Conservation (phyloP, 2,329 filamentous ascomycete genomes). For the Colletotrichum costaricense region DNA sequence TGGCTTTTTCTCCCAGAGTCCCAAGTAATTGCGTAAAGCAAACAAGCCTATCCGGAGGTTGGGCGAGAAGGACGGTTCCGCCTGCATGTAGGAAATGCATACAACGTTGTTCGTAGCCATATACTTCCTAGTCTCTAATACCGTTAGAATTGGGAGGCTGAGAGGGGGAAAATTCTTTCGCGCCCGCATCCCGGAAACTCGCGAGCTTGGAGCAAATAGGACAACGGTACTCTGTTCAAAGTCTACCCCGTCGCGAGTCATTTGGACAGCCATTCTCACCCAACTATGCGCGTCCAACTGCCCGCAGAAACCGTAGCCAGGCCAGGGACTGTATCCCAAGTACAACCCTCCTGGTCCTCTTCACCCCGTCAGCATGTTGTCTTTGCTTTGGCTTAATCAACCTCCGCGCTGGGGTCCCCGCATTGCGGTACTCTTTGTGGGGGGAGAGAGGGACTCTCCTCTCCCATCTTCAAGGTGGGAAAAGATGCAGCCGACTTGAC, state of each 20-base stretch:
- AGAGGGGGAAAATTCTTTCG: neutral
- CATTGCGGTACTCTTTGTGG: slow-evolving; percentile 12
- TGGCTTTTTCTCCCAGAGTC: neutral
- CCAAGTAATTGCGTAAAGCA: neutral
- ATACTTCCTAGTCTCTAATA: neutral
- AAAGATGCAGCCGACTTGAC: slow-evolving; percentile 20
- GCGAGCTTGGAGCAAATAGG: neutral
- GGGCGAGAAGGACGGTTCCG: no score
- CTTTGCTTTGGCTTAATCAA: neutral
- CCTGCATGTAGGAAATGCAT: neutral
- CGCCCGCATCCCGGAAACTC: slow-evolving; percentile 6
- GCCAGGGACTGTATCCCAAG: neutral
- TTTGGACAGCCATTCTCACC: neutral
- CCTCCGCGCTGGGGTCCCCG: slow-evolving; percentile 34
- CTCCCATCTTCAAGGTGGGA: slow-evolving; percentile 2
- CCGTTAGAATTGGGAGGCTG: neutral
- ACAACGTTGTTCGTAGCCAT: neutral
- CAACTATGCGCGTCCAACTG: slow-evolving; percentile 20
- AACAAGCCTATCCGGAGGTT: neutral
- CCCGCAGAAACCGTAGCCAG: neutral
- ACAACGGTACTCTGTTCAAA: neutral
- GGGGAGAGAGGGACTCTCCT: neutral
- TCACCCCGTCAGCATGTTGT: neutral
- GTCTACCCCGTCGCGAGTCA: slow-evolving; percentile 19
- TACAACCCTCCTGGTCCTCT: neutral